These are phyloP conservation scores for Pythium dissimile DNA, from an alignment of 352 stramenopile genomes.

Conservation along the genomic window DNA sequence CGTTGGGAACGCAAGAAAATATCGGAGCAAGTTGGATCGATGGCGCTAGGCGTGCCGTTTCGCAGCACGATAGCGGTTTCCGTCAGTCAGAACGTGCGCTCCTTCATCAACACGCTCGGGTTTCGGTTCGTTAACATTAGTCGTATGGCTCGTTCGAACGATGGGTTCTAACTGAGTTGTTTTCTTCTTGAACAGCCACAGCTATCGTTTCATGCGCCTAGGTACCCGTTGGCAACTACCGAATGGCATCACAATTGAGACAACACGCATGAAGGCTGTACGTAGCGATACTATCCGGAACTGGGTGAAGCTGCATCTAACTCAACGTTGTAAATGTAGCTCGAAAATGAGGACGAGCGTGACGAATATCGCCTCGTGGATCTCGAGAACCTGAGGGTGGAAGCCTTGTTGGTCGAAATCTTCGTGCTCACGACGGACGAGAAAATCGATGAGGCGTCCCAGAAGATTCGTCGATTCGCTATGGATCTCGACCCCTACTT, in stretches of 20 bases:
- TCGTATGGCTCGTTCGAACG: not conserved
- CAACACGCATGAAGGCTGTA: conserved; percentile 84
- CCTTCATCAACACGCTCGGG: conserved; percentile 68
- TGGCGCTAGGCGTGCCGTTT: conserved; percentile 67
- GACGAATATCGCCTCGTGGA: conserved; percentile 83
- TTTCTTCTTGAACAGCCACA: conserved; percentile 40
- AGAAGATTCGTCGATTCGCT: conserved; percentile 80
- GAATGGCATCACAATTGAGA: conserved; percentile 82
- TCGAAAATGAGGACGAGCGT: conserved; percentile 79
- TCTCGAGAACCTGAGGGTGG: conserved; percentile 77
- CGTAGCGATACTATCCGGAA: conserved; percentile 1
- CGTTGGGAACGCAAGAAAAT: conserved; percentile 87
- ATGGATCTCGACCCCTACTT: conserved; percentile 84
- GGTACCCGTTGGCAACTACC: conserved; percentile 80
- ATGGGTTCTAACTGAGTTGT: too few species aligned
- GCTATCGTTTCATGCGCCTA: conserved; percentile 80
- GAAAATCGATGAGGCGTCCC: conserved; percentile 79
- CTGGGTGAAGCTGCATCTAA: not conserved
- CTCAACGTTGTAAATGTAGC: conserved; percentile 24
- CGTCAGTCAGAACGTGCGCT: conserved; percentile 74
- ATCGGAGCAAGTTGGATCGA: conserved; percentile 65
- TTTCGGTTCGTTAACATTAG: conserved; percentile 46
- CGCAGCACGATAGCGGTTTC: conserved; percentile 82
- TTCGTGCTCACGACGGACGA: conserved; percentile 81
- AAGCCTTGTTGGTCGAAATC: conserved; percentile 84